These are phyloP conservation scores for Eudorina sp. DNA, from an alignment of 139 green algal species.

Conservation along the genomic window DNA sequence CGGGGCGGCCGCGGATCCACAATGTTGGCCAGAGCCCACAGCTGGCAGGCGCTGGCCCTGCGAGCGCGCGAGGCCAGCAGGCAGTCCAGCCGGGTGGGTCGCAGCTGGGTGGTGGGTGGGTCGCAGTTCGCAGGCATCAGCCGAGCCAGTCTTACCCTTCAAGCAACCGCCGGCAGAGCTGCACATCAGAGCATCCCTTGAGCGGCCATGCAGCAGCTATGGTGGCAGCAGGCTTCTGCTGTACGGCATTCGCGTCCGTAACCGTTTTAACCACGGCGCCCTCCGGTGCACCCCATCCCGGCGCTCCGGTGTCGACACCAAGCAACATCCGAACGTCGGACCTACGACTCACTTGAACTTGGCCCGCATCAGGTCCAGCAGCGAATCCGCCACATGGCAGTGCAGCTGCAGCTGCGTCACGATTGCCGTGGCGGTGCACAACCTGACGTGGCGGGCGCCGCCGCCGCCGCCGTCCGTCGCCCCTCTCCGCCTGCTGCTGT, in stretches of 20 bases:
- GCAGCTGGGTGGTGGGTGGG: too few relatives aligned
- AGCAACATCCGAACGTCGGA: too few relatives aligned
- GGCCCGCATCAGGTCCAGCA: neutral
- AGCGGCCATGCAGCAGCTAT: too few relatives aligned
- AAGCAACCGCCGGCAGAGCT: too few relatives aligned
- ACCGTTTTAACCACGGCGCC: too few relatives aligned
- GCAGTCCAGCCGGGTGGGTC: neutral
- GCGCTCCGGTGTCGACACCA: too few relatives aligned
- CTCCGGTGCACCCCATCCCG: too few relatives aligned
- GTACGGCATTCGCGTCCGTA: too few relatives aligned
- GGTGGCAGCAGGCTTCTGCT: too few relatives aligned
- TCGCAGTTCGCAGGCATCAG: too few relatives aligned
- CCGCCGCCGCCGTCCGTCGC: neutral
- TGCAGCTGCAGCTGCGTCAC: slow-evolving; percentile 9
- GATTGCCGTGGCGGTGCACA: neutral
- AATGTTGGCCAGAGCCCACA: slow-evolving; percentile 54
- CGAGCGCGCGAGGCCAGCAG: neutral
- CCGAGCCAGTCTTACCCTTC: too few relatives aligned
- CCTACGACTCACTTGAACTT: slow-evolving; percentile 12
- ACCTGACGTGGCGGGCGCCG: neutral
- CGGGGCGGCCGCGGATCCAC: slow-evolving; percentile 42
- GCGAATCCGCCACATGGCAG: neutral
- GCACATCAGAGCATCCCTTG: too few relatives aligned
- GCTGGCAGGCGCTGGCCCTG: slow-evolving; percentile 44
- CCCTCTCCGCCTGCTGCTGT: neutral